Evolutionary conservation across 352 stramenopile species (phyloP).

Genomic region (Phytophthora sojae): DNA sequence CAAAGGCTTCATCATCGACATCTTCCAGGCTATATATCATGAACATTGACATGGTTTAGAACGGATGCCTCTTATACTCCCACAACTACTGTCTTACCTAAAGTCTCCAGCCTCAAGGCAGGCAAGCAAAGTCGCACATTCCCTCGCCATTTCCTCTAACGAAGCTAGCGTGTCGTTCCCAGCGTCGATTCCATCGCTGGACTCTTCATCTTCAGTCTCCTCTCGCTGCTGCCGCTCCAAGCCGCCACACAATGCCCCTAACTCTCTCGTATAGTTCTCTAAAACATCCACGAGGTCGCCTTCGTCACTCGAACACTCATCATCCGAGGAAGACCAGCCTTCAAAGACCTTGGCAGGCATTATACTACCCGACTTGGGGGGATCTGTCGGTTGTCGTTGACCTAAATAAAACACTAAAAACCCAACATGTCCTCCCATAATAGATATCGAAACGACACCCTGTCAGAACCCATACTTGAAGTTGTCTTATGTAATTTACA

Average conservation of each 20-base stretch:
- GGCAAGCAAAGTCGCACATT: constrained; percentile 31
- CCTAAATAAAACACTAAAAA: background rate
- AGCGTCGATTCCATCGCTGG: background rate
- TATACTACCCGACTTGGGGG: background rate
- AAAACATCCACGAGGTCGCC: constrained; percentile 23
- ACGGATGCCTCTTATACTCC: background rate
- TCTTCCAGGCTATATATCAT: background rate
- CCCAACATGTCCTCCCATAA: constrained; percentile 9
- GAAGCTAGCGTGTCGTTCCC: constrained; percentile 19
- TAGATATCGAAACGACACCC: constrained; percentile 26
- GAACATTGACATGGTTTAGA: background rate
- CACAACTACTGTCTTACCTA: constrained; percentile 1
- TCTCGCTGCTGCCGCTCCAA: constrained; percentile 28
- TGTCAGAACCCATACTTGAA: constrained; percentile 34
- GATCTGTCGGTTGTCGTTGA: constrained; percentile 9
- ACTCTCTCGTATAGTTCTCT: constrained; percentile 33
- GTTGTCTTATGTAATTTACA: background rate
- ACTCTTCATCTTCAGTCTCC: constrained; percentile 2
- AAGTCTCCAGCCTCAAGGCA: constrained; percentile 25
- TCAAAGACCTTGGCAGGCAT: background rate
- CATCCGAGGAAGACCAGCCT: background rate
- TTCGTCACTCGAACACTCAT: constrained; percentile 1
- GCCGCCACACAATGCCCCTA: constrained; percentile 31
- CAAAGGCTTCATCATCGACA: background rate
- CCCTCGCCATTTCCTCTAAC: constrained; percentile 28